These are phyloP conservation scores for Blastobotrys ciferrii DNA, from an alignment of 1,139 yeast species.

Conservation along the genomic window DNA sequence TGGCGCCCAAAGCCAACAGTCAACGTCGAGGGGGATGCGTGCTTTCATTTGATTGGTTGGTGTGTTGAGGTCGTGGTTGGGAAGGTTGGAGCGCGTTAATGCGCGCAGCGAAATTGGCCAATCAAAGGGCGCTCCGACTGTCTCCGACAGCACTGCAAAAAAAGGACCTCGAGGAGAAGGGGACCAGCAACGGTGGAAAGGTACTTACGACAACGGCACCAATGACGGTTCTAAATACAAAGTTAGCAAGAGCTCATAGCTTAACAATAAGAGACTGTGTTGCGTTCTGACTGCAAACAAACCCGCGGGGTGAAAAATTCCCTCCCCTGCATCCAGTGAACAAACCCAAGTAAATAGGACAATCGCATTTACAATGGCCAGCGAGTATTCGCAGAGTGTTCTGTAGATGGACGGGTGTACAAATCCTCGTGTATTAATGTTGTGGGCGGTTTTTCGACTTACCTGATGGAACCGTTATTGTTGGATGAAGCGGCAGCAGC, in stretches of 20 bases:
- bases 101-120: conserved; percentile 6
- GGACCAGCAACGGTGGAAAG: background rate
- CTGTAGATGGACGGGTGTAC: no score
- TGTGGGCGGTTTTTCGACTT: conserved; percentile 52
- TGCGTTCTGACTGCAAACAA: no score
- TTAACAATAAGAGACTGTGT: background rate
- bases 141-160: background rate
- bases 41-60: background rate
- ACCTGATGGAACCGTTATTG: conserved; percentile 86
- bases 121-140: background rate
- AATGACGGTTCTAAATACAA: conserved; percentile 74
- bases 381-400: no score
- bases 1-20: no score
- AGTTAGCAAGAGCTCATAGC: background rate
- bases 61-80: background rate
- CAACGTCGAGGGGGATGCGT: no score
- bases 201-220: conserved; percentile 88
- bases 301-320: no score
- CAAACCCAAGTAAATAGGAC: background rate
- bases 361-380: background rate
- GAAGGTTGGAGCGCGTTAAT: background rate
- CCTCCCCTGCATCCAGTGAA: no score
- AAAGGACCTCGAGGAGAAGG: background rate
- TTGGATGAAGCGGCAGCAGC: conserved; percentile 53
- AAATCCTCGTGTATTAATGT: no score